phyloP scores from a whole-genome alignment of 164 flowering plant species.

The Vitis cinerea region DNA sequence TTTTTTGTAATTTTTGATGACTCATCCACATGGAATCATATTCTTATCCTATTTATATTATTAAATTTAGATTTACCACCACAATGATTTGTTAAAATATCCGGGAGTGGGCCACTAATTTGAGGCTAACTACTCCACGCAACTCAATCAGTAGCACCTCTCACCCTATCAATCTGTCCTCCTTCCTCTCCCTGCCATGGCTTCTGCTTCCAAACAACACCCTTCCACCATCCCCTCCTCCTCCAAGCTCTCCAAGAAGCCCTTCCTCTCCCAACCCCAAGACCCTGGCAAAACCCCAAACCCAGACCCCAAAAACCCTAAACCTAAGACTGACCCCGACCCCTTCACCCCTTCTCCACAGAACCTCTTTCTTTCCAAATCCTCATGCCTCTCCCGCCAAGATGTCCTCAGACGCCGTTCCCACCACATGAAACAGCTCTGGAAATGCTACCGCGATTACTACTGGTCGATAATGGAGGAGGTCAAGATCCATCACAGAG shows the following conservation, averaged over 20 bases:
- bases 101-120: too few species aligned
- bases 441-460: constrained; percentile 45
- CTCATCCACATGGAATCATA: too few species aligned
- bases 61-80: too few species aligned
- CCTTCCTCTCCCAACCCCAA: constrained; percentile 2
- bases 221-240: constrained; percentile 8
- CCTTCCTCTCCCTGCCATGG: constrained; percentile 1
- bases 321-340: background rate
- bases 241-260: constrained; percentile 17
- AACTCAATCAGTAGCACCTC: too few species aligned
- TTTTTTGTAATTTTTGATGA: too few species aligned
- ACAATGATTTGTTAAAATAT: too few species aligned
- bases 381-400: constrained; percentile 45
- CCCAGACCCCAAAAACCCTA: background rate
- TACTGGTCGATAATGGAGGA: constrained; percentile 84
- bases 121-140: too few species aligned
- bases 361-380: constrained; percentile 29
- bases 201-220: constrained; percentile 7
- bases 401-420: constrained; percentile 62
- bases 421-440: constrained; percentile 40
- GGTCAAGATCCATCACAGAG: constrained; percentile 47
- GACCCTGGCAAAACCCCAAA: background rate
- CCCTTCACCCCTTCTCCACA: constrained; percentile 12
- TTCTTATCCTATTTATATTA: too few species aligned
- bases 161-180: too few species aligned